phyloP scores from a whole-genome alignment of 2,329 filamentous ascomycete genomes.

The Stagonosporopsis chrysanthemi region DNA sequence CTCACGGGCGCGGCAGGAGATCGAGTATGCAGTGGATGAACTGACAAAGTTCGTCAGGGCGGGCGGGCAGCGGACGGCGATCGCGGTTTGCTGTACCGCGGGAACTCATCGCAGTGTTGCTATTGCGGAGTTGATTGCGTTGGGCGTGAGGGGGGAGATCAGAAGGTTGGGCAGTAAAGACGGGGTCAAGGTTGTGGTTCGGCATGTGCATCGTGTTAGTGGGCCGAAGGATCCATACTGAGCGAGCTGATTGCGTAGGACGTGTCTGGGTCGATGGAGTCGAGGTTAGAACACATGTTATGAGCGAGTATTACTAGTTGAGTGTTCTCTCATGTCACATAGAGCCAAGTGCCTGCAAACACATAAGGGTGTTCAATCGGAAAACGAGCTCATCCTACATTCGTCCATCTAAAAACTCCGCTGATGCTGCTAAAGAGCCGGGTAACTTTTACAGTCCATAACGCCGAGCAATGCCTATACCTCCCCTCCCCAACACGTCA shows the following conservation, averaged over 20 bases:
- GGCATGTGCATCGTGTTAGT: constrained; percentile 40
- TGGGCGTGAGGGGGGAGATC: constrained; percentile 27
- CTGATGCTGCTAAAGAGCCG: constrained; percentile 17
- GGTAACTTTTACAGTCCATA: constrained; percentile 21
- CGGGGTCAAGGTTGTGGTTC: constrained; percentile 32
- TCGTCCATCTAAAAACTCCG: constrained; percentile 18
- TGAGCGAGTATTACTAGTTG: no score
- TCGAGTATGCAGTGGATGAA: constrained; percentile 20
- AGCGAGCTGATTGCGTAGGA: neutral
- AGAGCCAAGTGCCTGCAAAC: neutral
- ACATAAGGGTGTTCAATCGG: neutral
- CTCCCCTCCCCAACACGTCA: neutral
- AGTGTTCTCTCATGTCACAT: no score
- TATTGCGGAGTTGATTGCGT: constrained; percentile 38
- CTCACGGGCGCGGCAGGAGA: constrained; percentile 21
- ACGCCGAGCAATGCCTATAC: constrained; percentile 22
- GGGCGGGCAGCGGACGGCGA: constrained; percentile 15
- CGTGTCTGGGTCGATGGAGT: neutral
- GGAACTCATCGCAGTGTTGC: constrained; percentile 46
- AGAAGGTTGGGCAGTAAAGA: constrained; percentile 11
- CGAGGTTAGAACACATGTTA: no score
- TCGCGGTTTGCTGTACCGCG: constrained; percentile 36
- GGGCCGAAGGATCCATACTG: constrained; percentile 32
- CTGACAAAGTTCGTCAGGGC: constrained; percentile 16
- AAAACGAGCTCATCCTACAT: neutral